Evolutionary conservation across 2,329 filamentous ascomycete genomes (phyloP).

Genomic region (Endoconidiophora polonica): DNA sequence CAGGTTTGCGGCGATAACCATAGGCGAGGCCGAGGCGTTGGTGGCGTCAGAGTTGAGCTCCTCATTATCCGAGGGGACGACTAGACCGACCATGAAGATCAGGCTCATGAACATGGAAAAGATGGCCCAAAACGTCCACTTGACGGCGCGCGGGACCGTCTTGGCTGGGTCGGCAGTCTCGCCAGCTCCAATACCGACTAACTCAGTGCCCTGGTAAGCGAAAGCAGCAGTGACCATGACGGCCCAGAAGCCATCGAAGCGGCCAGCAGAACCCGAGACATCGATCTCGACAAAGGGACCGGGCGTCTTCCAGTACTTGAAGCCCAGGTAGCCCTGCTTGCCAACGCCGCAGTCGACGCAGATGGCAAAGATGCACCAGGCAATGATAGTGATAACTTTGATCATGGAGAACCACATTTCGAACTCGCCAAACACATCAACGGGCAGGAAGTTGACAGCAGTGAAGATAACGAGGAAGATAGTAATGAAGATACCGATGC

Average conservation of each 20-base stretch:
- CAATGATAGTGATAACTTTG: constrained; percentile 59
- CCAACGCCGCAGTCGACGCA: constrained; percentile 59
- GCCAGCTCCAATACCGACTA: constrained; percentile 63
- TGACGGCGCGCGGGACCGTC: constrained; percentile 55
- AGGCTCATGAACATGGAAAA: constrained; percentile 48
- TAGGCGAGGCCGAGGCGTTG: constrained; percentile 47
- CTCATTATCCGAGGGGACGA: constrained; percentile 46
- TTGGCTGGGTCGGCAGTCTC: constrained; percentile 58
- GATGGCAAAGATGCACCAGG: constrained; percentile 62
- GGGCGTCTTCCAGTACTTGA: constrained; percentile 51
- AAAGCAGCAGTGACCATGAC: constrained; percentile 54
- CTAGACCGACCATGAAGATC: constrained; percentile 55
- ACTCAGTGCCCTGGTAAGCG: constrained; percentile 55
- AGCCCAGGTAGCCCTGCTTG: constrained; percentile 54
- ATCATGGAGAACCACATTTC: constrained; percentile 66
- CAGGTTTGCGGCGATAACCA: constrained; percentile 42
- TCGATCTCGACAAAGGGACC: constrained; percentile 51
- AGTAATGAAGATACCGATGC: constrained; percentile 54
- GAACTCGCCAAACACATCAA: constrained; percentile 57
- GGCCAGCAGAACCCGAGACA: constrained; percentile 34
- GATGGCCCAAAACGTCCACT: constrained; percentile 61
- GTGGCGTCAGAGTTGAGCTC: constrained; percentile 33
- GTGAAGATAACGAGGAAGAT: constrained; percentile 60
- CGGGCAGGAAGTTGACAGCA: constrained; percentile 51
- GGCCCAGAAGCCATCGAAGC: constrained; percentile 54